phyloP scores from a whole-genome alignment of 2,329 filamentous ascomycete genomes.

The Dactylellina haptotyla region DNA sequence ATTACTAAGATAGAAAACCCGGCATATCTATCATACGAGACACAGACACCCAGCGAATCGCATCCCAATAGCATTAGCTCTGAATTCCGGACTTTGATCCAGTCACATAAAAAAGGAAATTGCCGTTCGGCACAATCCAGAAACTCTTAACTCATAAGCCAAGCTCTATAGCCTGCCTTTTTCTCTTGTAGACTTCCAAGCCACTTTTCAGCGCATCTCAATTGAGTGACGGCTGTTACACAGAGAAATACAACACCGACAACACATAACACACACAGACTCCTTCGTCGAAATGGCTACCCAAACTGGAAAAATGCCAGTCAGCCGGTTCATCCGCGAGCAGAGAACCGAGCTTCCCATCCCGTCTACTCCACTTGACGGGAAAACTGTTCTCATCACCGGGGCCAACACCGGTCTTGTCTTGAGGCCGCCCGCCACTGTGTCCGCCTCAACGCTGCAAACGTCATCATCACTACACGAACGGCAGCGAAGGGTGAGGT shows the following conservation, averaged over 20 bases:
- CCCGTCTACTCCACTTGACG: slow-evolving; percentile 39
- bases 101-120: no score
- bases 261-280: neutral
- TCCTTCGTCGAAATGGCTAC: slow-evolving; percentile 29
- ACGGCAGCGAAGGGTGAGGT: slow-evolving; percentile 62
- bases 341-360: slow-evolving; percentile 18
- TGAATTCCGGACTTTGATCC: no score
- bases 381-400: slow-evolving; percentile 61
- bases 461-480: slow-evolving; percentile 63
- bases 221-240: no score
- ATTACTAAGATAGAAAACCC: no score
- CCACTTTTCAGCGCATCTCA: no score
- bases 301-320: slow-evolving; percentile 29
- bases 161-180: no score
- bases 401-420: slow-evolving; percentile 64
- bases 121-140: no score
- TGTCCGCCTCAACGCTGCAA: slow-evolving; percentile 59
- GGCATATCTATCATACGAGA: no score
- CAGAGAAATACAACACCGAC: slow-evolving; percentile 22
- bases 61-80: no score
- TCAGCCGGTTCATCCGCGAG: slow-evolving; percentile 32
- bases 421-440: slow-evolving; percentile 62
- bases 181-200: no score
- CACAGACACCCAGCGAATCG: no score
- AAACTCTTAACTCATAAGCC: no score